A percentile compares a stretch with the other conserved stretches of the same genome.
phyloP scores from a whole-genome alignment of 2,329 filamentous ascomycete species.

The Cercospora nicotianae region DNA sequence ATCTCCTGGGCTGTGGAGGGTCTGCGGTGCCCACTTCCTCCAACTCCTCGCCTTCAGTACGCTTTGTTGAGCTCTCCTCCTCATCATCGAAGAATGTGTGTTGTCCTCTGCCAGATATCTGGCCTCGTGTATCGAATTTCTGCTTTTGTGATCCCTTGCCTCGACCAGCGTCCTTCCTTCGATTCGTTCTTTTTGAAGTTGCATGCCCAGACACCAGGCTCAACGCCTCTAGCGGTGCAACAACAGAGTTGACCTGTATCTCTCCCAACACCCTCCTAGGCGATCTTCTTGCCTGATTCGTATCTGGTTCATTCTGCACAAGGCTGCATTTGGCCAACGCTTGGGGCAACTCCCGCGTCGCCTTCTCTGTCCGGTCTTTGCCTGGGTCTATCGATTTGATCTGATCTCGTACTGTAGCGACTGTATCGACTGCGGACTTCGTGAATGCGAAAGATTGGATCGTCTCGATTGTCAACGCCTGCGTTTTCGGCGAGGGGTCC shows the following conservation, averaged over 20 bases:
- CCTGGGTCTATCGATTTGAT: background rate
- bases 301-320: background rate
- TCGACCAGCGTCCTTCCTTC: background rate
- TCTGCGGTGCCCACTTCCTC: background rate
- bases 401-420: background rate
- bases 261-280: conserved; percentile 28
- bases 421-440: conserved; percentile 5
- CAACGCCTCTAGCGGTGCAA: conserved; percentile 19
- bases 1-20: background rate
- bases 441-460: conserved; percentile 3
- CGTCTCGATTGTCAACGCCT: conserved; percentile 12
- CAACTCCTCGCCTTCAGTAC: background rate
- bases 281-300: background rate
- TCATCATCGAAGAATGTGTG: conserved; percentile 19
- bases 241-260: conserved; percentile 28
- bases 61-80: background rate
- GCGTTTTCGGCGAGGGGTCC: conserved; percentile 19
- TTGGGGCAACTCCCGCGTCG: background rate
- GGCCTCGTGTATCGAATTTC: conserved; percentile 3
- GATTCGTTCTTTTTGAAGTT: conserved; percentile 12
- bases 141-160: conserved; percentile 10
- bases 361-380: background rate
- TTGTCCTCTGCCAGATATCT: conserved; percentile 9
- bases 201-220: background rate
- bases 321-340: background rate